Percentiles rank a stretch among this genome's conserved stretches.
phyloP scores from a whole-genome alignment of 768 basidiomycete genomes.

The Auricularia cornea region DNA sequence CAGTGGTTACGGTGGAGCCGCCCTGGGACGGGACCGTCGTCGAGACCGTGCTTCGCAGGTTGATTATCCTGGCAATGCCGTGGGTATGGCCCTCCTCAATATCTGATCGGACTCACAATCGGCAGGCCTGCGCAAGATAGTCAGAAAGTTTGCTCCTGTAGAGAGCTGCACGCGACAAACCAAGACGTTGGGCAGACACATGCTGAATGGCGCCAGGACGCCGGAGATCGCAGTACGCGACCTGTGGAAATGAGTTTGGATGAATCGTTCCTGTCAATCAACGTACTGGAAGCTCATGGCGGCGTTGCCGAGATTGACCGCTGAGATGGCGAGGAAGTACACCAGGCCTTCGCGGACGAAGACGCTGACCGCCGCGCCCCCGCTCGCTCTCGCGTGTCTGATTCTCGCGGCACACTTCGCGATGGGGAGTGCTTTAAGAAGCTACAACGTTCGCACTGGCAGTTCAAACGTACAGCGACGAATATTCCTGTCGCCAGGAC shows the following conservation, averaged over 20 bases:
- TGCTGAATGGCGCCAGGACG: neutral
- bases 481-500: neutral
- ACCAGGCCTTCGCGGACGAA: neutral
- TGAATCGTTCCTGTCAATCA: neutral
- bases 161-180: neutral
- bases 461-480: neutral
- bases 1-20: no score
- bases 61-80: neutral
- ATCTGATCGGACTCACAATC: neutral
- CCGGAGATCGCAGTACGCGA: neutral
- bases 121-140: neutral
- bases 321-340: neutral
- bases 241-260: neutral
- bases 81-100: neutral
- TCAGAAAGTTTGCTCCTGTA: neutral
- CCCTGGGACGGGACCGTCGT: no score
- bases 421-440: no score
- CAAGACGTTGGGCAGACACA: neutral
- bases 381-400: neutral
- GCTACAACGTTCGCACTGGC: no score
- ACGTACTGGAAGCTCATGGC: neutral
- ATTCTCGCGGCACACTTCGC: neutral
- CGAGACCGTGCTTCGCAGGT: neutral
- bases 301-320: neutral
- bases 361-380: neutral